Percentiles rank a stretch among this genome's conserved stretches.
These are phyloP conservation scores for Ilex aquifolium DNA, from an alignment of 257 asterid species.

Conservation along the genomic window DNA sequence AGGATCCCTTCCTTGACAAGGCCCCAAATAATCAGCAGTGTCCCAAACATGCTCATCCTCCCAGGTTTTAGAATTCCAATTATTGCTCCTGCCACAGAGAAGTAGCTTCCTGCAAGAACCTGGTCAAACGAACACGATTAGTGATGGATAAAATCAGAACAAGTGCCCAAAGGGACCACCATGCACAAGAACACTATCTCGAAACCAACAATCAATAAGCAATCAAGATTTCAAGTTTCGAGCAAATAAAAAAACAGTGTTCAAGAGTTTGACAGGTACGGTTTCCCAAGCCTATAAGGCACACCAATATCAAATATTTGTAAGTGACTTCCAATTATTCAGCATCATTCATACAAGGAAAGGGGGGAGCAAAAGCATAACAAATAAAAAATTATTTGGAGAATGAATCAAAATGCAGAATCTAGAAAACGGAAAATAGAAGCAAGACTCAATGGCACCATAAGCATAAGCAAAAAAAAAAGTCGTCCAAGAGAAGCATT, in stretches of 20 bases:
- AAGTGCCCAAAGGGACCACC: not conserved
- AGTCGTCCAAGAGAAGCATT: too few relatives aligned
- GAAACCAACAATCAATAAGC: not conserved
- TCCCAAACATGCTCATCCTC: slow-evolving; percentile 98
- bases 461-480: too few relatives aligned
- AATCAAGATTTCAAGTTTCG: not conserved
- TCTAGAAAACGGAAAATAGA: too few relatives aligned
- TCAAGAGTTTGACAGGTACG: not conserved
- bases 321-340: too few relatives aligned
- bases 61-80: slow-evolving; percentile 80
- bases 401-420: too few relatives aligned
- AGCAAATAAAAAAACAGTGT: too few relatives aligned
- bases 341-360: too few relatives aligned
- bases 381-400: too few relatives aligned
- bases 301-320: too few relatives aligned
- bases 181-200: not conserved
- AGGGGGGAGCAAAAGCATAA: too few relatives aligned
- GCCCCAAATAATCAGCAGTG: slow-evolving; percentile 86
- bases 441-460: too few relatives aligned
- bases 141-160: not conserved
- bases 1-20: slow-evolving; percentile 94
- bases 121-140: slow-evolving; percentile 13
- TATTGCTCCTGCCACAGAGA: slow-evolving; percentile 83
- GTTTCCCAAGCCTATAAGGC: too few relatives aligned
- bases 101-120: slow-evolving; percentile 99